Evolutionary conservation across 2,329 filamentous ascomycete genomes (phyloP), one percentile per base, ranked within the genome.

Genomic region (Exophiala sp.): DNA sequence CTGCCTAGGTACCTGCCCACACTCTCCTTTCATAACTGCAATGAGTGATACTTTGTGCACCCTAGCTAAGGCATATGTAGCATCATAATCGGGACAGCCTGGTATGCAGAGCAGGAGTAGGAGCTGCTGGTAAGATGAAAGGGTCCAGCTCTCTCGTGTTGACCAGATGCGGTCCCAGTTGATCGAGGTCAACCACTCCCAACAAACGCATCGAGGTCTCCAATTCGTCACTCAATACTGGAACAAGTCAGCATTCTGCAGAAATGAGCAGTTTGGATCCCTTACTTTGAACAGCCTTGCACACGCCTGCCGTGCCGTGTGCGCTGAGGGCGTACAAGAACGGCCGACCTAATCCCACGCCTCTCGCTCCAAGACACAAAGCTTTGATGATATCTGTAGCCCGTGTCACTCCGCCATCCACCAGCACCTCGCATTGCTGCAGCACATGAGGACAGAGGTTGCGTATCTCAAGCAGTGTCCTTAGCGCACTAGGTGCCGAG

Each of bases 351-450:
- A 79, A 69, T 0, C 75, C 74, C 2, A 79, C 76, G 6, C 74
- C 75, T 0, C 70, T 76, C 2, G 75, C 76, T 0, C 76, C 77
- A 0, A 79, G 64, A 16, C 72, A 73, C 6, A 79, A 59, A 1
- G 75, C 75, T 56, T 79, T 79, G 23, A 80, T 66, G 3, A 80
- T 71, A 53, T 80, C 76, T 0, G 73, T 73, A 0, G 76, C 76
- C 2, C 77, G 70, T 24, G 72, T 68, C 45, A 79, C 72, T 0
- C 76, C 76, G 23, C 77, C 74, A 47, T 79, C 76, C 16, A 79
- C 67, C 39, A 73, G 75, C 1, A 79, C 65, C 46, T 79, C 74
- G 53, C 78, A 67, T 34, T 66, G 65, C 10, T 70, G 66, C 40
- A 79, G 73, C 0, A 77, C 67, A 48, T 76, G 69, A 0, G 76